A percentile compares a stretch with the other conserved stretches of the same genome.
Conservation (phyloP, 2,329 filamentous ascomycete species). For the Moelleriella libera region DNA sequence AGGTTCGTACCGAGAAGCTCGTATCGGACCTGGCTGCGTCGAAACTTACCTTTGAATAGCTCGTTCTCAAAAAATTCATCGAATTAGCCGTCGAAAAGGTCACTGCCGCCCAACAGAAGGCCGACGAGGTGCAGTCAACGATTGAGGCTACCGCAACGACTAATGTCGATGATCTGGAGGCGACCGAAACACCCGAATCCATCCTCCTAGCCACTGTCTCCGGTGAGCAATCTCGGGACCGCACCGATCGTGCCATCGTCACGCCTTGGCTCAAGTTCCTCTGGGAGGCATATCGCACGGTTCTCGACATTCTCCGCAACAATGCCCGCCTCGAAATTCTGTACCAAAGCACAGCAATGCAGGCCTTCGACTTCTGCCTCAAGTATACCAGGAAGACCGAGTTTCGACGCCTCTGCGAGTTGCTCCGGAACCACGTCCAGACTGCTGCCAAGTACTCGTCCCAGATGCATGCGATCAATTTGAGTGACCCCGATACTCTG, state of each 20-base stretch:
- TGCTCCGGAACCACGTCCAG: constrained; percentile 95
- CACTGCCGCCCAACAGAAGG: constrained; percentile 87
- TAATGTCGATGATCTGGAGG: constrained; percentile 89
- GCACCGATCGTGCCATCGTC: constrained; percentile 94
- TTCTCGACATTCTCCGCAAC: constrained; percentile 97
- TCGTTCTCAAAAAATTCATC: constrained; percentile 96
- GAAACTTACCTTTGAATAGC: constrained; percentile 25
- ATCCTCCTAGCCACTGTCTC: constrained; percentile 96
- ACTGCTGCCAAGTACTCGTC: constrained; percentile 98
- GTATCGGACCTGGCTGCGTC: neutral
- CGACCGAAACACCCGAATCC: constrained; percentile 93
- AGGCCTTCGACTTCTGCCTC: constrained; percentile 97
- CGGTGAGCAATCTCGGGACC: constrained; percentile 91
- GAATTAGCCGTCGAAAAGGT: constrained; percentile 94
- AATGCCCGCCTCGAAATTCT: constrained; percentile 94
- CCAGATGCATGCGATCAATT: constrained; percentile 98
- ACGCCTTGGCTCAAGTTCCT: constrained; percentile 99
- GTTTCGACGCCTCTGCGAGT: constrained; percentile 94
- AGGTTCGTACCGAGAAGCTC: constrained; percentile 38
- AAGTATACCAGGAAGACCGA: constrained; percentile 98
- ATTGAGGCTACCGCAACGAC: constrained; percentile 58
- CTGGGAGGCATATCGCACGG: constrained; percentile 98
- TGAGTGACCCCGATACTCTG: constrained; percentile 92
- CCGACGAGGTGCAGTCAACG: constrained; percentile 82
- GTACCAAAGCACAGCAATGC: constrained; percentile 95